These are phyloP conservation scores for Pseudohyphozyma bogoriensis DNA, from an alignment of 768 basidiomycete genomes.

Conservation along the genomic window DNA sequence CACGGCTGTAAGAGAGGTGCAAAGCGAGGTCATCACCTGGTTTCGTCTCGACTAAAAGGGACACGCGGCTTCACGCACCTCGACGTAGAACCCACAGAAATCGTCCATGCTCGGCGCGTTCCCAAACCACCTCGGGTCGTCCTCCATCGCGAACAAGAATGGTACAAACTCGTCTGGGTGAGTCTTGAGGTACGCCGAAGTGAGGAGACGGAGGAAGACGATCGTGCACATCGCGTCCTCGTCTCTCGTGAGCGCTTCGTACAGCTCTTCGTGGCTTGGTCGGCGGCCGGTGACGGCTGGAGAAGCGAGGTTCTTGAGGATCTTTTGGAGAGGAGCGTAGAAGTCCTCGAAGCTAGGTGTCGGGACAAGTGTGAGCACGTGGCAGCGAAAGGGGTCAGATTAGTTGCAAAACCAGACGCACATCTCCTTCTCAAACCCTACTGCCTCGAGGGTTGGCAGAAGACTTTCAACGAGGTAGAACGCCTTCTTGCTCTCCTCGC, in stretches of 20 bases:
- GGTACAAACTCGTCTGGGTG: slow-evolving; percentile 53
- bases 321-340: slow-evolving; percentile 51
- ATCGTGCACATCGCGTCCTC: slow-evolving; percentile 48
- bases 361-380: slow-evolving; percentile 11
- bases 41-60: no score
- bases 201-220: slow-evolving; percentile 67
- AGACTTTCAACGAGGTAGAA: slow-evolving; percentile 49
- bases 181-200: slow-evolving; percentile 68
- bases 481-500: slow-evolving; percentile 32
- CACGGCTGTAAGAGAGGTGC: no score
- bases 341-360: slow-evolving; percentile 49
- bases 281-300: slow-evolving; percentile 35
- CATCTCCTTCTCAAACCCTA: slow-evolving; percentile 18
- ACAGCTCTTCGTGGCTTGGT: slow-evolving; percentile 42
- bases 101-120: slow-evolving; percentile 49
- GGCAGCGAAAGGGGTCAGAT: neutral
- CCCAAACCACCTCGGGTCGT: slow-evolving; percentile 35
- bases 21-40: no score
- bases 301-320: slow-evolving; percentile 47
- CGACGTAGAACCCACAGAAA: slow-evolving; percentile 71
- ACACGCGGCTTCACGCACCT: slow-evolving; percentile 50
- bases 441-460: slow-evolving; percentile 31
- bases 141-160: slow-evolving; percentile 68
- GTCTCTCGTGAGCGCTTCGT: slow-evolving; percentile 49
- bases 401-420: no score